Conservation (phyloP, 495 filamentous ascomycete species). For the Lentithecium fluviatile region DNA sequence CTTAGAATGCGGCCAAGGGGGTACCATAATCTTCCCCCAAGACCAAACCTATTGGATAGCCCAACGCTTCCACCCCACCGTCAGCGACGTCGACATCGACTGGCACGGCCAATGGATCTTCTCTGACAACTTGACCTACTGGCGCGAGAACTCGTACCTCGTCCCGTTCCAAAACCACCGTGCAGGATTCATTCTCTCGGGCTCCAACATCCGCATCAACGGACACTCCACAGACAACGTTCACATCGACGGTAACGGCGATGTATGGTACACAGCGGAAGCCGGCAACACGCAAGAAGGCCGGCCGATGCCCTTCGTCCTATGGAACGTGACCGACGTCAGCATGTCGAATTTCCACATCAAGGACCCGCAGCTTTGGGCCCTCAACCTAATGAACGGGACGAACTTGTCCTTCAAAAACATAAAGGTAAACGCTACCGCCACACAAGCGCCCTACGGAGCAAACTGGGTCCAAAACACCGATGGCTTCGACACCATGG, state of each 20-base stretch:
- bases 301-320: slow-evolving; percentile 60
- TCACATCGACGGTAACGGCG: slow-evolving; percentile 57
- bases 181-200: slow-evolving; percentile 54
- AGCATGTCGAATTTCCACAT: slow-evolving; percentile 54
- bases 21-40: slow-evolving; percentile 54
- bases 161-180: slow-evolving; percentile 58
- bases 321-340: slow-evolving; percentile 59
- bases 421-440: slow-evolving; percentile 52
- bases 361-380: slow-evolving; percentile 56
- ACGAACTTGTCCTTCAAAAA: slow-evolving; percentile 56
- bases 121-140: slow-evolving; percentile 55
- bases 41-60: slow-evolving; percentile 54
- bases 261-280: slow-evolving; percentile 50
- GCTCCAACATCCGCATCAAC: slow-evolving; percentile 51
- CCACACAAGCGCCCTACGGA: slow-evolving; percentile 52
- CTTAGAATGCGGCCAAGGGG: slow-evolving; percentile 50
- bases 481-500: slow-evolving; percentile 61
- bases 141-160: slow-evolving; percentile 55
- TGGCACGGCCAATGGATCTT: slow-evolving; percentile 46
- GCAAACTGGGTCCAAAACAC: slow-evolving; percentile 61
- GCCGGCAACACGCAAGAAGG: slow-evolving; percentile 48
- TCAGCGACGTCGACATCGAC: slow-evolving; percentile 52
- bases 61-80: slow-evolving; percentile 49
- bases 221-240: slow-evolving; percentile 53
- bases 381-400: slow-evolving; percentile 60